Evolutionary conservation across 139 green algal species (phyloP).

Genomic region (Astrephomene gubernaculifera): DNA sequence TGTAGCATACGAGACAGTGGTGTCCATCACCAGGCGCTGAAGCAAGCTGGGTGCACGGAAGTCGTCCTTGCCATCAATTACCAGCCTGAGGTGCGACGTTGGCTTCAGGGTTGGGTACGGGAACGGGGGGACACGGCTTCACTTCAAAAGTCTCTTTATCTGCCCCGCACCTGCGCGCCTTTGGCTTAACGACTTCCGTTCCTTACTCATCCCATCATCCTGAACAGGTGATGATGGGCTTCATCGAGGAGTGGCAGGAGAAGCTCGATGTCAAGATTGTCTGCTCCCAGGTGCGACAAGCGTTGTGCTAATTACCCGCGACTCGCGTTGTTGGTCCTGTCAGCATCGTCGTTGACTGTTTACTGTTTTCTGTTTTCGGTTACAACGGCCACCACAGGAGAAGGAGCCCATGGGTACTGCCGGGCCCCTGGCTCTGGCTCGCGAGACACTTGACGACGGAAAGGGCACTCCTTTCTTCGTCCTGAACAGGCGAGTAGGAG

Average conservation of each 20-base stretch:
- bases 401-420: conserved; percentile 98
- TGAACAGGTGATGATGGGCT: conserved; percentile 92
- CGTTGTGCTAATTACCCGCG: background rate
- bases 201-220: too few species aligned
- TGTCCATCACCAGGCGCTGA: conserved; percentile 93
- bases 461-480: conserved; percentile 95
- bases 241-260: conserved; percentile 94
- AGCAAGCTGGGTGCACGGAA: conserved; percentile 90
- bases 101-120: too few species aligned
- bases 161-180: too few species aligned
- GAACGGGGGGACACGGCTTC: too few species aligned
- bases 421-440: conserved; percentile 92
- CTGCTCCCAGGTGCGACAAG: conserved; percentile 79
- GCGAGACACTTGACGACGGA: conserved; percentile 91
- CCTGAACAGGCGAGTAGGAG: conserved; percentile 85
- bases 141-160: too few species aligned
- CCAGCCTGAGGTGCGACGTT: conserved; percentile 79
- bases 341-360: background rate
- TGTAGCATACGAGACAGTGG: too few species aligned
- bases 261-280: conserved; percentile 97
- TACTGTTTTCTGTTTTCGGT: too few species aligned
- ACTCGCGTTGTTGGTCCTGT: background rate
- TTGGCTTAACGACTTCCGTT: too few species aligned
- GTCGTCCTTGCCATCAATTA: conserved; percentile 99
- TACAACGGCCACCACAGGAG: too few species aligned